phyloP scores from a whole-genome alignment of 306 rosid species.

The Quercus parvula region DNA sequence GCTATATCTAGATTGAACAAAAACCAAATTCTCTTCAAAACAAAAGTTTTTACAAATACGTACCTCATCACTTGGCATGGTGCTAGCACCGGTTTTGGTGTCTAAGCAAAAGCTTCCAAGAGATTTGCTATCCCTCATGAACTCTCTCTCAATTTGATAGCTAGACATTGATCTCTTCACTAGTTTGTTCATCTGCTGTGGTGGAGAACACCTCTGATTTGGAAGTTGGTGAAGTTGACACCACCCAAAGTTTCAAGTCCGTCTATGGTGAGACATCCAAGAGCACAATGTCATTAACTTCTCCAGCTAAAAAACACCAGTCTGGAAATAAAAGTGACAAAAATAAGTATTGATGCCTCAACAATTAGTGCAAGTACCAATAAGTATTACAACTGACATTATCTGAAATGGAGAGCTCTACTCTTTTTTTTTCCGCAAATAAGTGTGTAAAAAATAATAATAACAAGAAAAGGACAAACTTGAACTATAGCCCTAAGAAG shows the following conservation, averaged over 20 bases:
- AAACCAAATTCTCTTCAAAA: not conserved
- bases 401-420: no score
- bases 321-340: no score
- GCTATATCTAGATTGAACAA: not conserved
- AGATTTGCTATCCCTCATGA: conserved; percentile 51
- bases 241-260: no score
- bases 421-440: no score
- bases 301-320: no score
- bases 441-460: no score
- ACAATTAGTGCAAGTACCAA: not conserved
- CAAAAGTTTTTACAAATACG: not conserved
- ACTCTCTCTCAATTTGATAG: conserved; percentile 80
- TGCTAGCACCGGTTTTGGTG: conserved; percentile 90
- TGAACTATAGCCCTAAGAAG: conserved; percentile 95
- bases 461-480: conserved; percentile 28
- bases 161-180: conserved; percentile 84
- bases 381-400: no score
- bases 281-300: no score
- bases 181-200: conserved; percentile 88
- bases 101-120: conserved; percentile 1
- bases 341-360: no score
- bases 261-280: no score
- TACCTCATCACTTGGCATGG: conserved; percentile 90
- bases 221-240: conserved; percentile 80
- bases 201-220: conserved; percentile 95